Evolutionary conservation across 768 basidiomycete species (phyloP).

Genomic region (Inosperma sp.): DNA sequence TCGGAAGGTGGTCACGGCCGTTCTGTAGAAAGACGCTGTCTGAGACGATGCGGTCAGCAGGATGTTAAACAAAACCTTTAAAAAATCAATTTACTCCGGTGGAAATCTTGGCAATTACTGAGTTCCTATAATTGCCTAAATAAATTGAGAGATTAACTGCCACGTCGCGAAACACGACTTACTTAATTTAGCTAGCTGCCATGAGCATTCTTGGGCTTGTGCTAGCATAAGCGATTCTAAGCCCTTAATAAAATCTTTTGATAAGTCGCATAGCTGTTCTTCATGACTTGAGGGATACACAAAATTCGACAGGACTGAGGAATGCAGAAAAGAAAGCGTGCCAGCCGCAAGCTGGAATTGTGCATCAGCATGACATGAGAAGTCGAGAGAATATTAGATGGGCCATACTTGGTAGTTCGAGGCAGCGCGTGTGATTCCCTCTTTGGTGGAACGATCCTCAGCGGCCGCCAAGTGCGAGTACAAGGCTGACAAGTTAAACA

Average conservation of each 20-base stretch:
- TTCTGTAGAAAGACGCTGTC: constrained; percentile 62
- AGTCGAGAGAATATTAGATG: neutral
- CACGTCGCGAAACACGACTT: constrained; percentile 18
- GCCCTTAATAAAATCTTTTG: constrained; percentile 51
- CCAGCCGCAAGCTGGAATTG: constrained; percentile 61
- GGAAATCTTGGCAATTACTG: constrained; percentile 77
- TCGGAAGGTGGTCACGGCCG: constrained; percentile 41
- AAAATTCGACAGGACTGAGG: constrained; percentile 51
- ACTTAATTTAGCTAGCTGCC: constrained; percentile 90
- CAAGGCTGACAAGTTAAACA: constrained; percentile 87
- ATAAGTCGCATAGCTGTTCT: constrained; percentile 62
- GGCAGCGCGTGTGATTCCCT: constrained; percentile 82
- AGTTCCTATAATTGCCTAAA: constrained; percentile 70
- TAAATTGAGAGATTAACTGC: constrained; percentile 13
- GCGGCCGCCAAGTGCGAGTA: constrained; percentile 73
- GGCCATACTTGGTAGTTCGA: constrained; percentile 70
- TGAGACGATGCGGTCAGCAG: constrained; percentile 26
- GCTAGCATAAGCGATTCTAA: constrained; percentile 80
- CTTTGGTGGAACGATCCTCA: constrained; percentile 63
- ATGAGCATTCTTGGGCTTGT: constrained; percentile 95
- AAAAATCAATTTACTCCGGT: constrained; percentile 46
- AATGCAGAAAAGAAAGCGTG: constrained; percentile 55
- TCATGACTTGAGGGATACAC: constrained; percentile 44
- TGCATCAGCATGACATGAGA: constrained; percentile 8
- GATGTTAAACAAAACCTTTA: no score